A percentile compares a stretch with the other conserved stretches of the same genome.
Conservation (phyloP, 345 rosid species). For the Ceriops decandra region DNA sequence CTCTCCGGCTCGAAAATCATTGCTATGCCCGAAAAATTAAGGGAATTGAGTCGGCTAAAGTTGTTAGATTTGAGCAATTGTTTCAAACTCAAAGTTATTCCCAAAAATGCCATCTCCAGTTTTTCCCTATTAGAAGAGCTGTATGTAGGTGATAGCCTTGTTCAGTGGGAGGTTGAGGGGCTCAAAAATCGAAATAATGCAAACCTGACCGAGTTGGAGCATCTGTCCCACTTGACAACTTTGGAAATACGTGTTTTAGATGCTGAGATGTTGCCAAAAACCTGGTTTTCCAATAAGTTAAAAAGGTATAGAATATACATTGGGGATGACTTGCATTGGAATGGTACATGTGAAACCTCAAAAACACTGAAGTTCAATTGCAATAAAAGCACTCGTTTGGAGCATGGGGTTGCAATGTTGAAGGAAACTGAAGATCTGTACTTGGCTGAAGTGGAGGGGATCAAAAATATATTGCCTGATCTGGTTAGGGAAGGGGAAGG, state of each 20-base stretch:
- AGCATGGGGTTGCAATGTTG: background rate
- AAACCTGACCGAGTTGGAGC: background rate
- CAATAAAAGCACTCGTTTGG: background rate
- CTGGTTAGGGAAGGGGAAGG: background rate
- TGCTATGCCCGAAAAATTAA: too few relatives aligned
- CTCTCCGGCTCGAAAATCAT: too few relatives aligned
- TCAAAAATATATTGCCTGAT: background rate
- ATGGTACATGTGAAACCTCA: background rate
- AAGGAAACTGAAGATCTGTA: background rate
- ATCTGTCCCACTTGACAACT: background rate
- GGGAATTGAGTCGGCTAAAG: too few relatives aligned
- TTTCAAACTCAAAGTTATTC: background rate
- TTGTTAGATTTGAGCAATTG: background rate
- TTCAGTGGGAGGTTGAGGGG: background rate
- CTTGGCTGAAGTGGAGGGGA: background rate
- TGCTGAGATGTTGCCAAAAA: background rate
- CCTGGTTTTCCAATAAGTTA: background rate
- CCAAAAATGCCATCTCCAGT: background rate
- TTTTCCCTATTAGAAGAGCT: background rate
- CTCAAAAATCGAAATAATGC: background rate
- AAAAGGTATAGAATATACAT: background rate
- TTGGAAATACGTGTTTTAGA: background rate
- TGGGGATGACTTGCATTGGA: slow-evolving; percentile 4
- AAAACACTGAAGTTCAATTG: slow-evolving; percentile 2
- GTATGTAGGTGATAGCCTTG: background rate